Evolutionary conservation across 371 early-diverging fungal species (phyloP), one percentile per base, ranked within the genome.

Genomic region (Basidiobolus heterosporus): DNA sequence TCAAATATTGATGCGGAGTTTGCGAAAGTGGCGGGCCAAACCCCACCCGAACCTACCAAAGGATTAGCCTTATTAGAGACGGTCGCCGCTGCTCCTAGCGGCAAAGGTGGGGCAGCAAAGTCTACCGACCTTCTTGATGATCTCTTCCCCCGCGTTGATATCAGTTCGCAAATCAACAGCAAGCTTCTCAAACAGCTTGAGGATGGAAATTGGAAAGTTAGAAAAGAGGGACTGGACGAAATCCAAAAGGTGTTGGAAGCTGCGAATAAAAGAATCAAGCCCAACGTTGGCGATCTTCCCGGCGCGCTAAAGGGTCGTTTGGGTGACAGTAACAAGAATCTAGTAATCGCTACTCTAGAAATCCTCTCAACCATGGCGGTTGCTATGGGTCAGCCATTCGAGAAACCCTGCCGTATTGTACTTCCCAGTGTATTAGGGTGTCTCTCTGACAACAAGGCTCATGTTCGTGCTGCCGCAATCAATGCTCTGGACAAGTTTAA

Each of bases 221-320:
- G 97, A 36, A 92, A 95, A 58, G 93, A 88, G 44, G 94, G 72
- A 1, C 58, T 96, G 46, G 94, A 93, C n/a, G 72, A 82, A 46
- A 67, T 92, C 3, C 59, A 68, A 16, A 63, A 56, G 3, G 74
- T 90, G 24, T 54, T 94, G 23, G 72, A 78, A 20, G 64, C 68
- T 6, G 71, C 90, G 19, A 81, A 89, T 58, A 84, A 84, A 46
- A 70, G 88, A 21, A 80, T 95, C 36, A 80, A 82, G 47, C 86
- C 89, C 0, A 82, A 70, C 42, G 54, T 85, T 17, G 67, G 72
- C n/a, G 91, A 92, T 16, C 70, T 95, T 44, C 65, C 82, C 2
- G 56, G 76, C 1, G 80, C 86, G 0, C 61, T 96, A 20, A 91
- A 91, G 49, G 68, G 64, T 23, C 74, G 95, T 22, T 61, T 95